Evolutionary conservation across 164 flowering plant genomes (phyloP).

Genomic region (Stephania japonica): DNA sequence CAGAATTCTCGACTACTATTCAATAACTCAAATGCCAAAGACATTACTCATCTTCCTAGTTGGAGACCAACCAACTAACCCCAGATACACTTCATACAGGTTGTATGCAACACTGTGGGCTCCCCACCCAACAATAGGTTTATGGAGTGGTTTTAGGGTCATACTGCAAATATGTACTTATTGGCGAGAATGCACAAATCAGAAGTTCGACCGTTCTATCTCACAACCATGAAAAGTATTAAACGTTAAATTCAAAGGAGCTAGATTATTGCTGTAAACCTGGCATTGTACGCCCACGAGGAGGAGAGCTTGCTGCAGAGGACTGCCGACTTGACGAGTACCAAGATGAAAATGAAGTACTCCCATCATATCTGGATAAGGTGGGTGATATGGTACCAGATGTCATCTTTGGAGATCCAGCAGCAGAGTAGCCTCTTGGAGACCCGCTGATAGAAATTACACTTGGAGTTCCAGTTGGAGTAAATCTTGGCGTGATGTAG

Average conservation of each 20-base stretch:
- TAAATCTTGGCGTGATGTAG: slow-evolving; percentile 70
- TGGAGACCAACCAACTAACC: neutral
- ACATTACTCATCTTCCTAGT: neutral
- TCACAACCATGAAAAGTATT: neutral
- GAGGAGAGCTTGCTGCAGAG: slow-evolving; percentile 94
- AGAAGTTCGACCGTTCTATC: neutral
- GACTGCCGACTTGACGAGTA: slow-evolving; percentile 89
- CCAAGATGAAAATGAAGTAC: slow-evolving; percentile 52
- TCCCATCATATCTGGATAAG: slow-evolving; percentile 46
- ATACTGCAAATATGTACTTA: neutral
- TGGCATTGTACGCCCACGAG: slow-evolving; percentile 65
- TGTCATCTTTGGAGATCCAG: slow-evolving; percentile 53
- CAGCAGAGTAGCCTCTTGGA: slow-evolving; percentile 70
- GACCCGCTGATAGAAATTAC: slow-evolving; percentile 55
- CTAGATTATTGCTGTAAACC: slow-evolving; percentile 31
- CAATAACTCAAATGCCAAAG: neutral
- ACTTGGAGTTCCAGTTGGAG: slow-evolving; percentile 81
- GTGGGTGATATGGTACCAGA: slow-evolving; percentile 70
- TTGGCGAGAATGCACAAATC: neutral
- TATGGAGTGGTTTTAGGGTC: neutral
- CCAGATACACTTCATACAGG: too few species aligned
- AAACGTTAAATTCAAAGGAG: neutral
- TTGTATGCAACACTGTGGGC: neutral
- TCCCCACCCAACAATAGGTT: neutral
- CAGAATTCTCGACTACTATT: neutral